Percentiles rank a stretch among this genome's conserved stretches.
These are phyloP conservation scores for Albugo laibachii DNA, from an alignment of 352 stramenopile genomes.

Conservation along the genomic window DNA sequence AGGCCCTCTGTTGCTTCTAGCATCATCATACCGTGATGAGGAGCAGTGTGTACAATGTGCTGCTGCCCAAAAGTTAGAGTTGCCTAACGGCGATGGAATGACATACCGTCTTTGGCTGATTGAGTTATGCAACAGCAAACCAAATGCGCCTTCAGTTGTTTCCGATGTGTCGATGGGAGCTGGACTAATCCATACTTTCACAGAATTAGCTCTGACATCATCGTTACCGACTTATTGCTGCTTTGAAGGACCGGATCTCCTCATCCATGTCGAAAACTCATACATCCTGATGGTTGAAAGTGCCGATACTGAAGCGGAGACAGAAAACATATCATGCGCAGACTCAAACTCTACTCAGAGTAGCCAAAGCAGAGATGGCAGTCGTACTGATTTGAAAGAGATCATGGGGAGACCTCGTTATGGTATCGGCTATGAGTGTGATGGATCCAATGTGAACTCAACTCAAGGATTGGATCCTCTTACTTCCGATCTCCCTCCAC, in stretches of 20 bases:
- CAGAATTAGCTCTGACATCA: slow-evolving; percentile 22
- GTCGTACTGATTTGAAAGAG: too few species aligned
- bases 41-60: slow-evolving; percentile 16
- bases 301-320: background rate
- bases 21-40: slow-evolving; percentile 21
- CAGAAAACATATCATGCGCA: too few species aligned
- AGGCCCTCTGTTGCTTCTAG: slow-evolving; percentile 20
- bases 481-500: background rate
- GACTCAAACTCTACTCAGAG: too few species aligned
- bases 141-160: slow-evolving; percentile 2
- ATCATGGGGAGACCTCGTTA: too few species aligned
- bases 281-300: slow-evolving; percentile 28
- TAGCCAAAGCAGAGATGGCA: too few species aligned
- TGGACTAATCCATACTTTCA: slow-evolving; percentile 18
- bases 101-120: slow-evolving; percentile 30
- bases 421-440: too few species aligned
- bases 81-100: slow-evolving; percentile 19
- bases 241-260: slow-evolving; percentile 20
- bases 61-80: slow-evolving; percentile 12
- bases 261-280: slow-evolving; percentile 35
- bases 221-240: slow-evolving; percentile 30
- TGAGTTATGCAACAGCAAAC: slow-evolving; percentile 6
- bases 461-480: too few species aligned
- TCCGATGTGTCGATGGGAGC: slow-evolving; percentile 13
- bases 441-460: too few species aligned